Evolutionary conservation across 129 eudicot genomes (phyloP).

Genomic region (Logfia minima): DNA sequence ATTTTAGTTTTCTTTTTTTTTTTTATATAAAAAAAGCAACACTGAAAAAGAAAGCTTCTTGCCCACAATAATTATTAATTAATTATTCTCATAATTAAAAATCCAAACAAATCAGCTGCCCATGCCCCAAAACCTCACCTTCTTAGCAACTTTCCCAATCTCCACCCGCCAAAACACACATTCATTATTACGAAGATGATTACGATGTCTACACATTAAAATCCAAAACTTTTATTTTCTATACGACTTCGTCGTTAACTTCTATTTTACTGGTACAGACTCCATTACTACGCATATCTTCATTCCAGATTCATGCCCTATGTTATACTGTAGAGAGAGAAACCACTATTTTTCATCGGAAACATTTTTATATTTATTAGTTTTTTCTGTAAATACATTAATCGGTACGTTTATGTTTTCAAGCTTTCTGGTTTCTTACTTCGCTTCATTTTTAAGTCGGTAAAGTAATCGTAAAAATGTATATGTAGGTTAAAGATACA

Average conservation of each 20-base stretch:
- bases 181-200: slow-evolving; percentile 12
- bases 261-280: slow-evolving; percentile 16
- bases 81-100: background rate
- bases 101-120: background rate
- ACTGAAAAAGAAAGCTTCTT: slow-evolving; percentile 12
- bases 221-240: slow-evolving; percentile 17
- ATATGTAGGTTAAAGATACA: background rate
- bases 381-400: slow-evolving; percentile 16
- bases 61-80: background rate
- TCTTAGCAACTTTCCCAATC: slow-evolving; percentile 28
- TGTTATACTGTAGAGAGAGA: background rate
- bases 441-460: slow-evolving; percentile 27
- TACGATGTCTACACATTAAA: slow-evolving; percentile 22
- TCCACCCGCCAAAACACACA: slow-evolving; percentile 36
- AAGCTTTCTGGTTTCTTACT: slow-evolving; percentile 9
- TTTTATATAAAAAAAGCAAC: background rate
- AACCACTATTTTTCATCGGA: background rate
- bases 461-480: slow-evolving; percentile 3
- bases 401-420: slow-evolving; percentile 23
- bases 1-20: too few relatives aligned
- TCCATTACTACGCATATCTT: slow-evolving; percentile 19
- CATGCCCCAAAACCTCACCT: slow-evolving; percentile 9
- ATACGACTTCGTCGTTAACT: slow-evolving; percentile 37
- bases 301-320: background rate
- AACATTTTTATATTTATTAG: background rate